A percentile compares a stretch with the other conserved stretches of the same genome.
Evolutionary conservation across 163 green algal species (phyloP).

Genomic region (Chlamydomonas reinhardtii): DNA sequence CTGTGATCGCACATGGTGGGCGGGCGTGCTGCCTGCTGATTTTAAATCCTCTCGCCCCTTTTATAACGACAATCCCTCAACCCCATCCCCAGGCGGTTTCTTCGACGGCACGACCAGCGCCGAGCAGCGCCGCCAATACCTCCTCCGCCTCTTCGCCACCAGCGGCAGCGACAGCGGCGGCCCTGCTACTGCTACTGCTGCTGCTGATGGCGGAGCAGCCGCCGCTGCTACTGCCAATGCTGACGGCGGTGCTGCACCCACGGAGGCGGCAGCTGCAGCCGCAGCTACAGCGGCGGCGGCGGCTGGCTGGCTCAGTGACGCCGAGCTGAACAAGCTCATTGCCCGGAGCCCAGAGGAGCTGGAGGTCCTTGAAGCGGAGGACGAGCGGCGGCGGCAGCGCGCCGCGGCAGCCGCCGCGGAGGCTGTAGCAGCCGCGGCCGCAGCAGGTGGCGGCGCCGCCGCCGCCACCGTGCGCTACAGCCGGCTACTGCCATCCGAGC

Average conservation of each 20-base stretch:
- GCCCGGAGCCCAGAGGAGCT: conserved; percentile 64
- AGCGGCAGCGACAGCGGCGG: not conserved
- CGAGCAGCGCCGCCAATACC: conserved; percentile 75
- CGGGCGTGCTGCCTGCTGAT: too few relatives aligned
- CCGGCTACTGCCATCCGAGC: conserved; percentile 13
- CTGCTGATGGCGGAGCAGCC: not conserved
- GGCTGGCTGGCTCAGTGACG: conserved; percentile 20
- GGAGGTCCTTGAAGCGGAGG: conserved; percentile 56
- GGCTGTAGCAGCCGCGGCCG: not conserved
- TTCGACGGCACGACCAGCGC: conserved; percentile 90
- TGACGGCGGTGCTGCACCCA: not conserved
- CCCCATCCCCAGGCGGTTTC: conserved; percentile 82
- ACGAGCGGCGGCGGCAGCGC: conserved; percentile 18
- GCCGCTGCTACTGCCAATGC: not conserved
- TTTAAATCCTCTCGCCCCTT: too few relatives aligned
- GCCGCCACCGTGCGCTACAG: conserved; percentile 11
- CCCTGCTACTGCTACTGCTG: not conserved
- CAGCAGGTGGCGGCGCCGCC: not conserved
- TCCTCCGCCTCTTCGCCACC: conserved; percentile 74
- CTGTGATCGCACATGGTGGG: too few relatives aligned
- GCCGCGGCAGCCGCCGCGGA: not conserved
- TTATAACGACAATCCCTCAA: not conserved
- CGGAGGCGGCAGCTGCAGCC: not conserved
- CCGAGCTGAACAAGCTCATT: conserved; percentile 70
- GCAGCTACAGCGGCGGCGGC: not conserved